Evolutionary conservation across 768 basidiomycete species (phyloP).

Genomic region (Wakefieldia striispora): DNA sequence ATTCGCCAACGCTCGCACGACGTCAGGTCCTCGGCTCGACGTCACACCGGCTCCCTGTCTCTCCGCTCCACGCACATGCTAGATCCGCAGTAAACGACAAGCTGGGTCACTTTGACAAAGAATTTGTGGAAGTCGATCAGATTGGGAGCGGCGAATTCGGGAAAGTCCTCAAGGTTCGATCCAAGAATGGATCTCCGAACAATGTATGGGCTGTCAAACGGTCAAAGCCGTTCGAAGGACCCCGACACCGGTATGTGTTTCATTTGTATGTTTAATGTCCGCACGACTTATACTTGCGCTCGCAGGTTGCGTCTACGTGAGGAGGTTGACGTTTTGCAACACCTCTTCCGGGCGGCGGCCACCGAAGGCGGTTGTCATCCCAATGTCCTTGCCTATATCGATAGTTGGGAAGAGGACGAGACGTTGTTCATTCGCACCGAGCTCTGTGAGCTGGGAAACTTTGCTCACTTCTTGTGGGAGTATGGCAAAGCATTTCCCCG

Average conservation of each 20-base stretch:
- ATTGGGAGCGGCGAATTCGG: constrained; percentile 94
- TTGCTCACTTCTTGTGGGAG: constrained; percentile 87
- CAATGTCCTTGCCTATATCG: constrained; percentile 84
- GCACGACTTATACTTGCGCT: constrained; percentile 15
- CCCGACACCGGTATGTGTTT: constrained; percentile 75
- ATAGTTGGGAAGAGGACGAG: constrained; percentile 95
- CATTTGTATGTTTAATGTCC: constrained; percentile 10
- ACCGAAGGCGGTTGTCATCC: constrained; percentile 46
- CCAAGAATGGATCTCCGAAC: constrained; percentile 54
- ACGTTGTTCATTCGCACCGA: constrained; percentile 91
- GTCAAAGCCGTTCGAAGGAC: constrained; percentile 89
- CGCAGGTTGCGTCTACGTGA: constrained; percentile 81
- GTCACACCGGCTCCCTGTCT: constrained; percentile 23
- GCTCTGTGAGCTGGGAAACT: constrained; percentile 90
- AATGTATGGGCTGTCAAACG: constrained; percentile 87
- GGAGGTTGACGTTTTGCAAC: constrained; percentile 89
- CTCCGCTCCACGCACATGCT: constrained; percentile 17
- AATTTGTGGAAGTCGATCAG: constrained; percentile 77
- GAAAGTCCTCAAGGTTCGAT: constrained; percentile 80
- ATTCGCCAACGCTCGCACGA: constrained; percentile 45
- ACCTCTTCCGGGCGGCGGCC: constrained; percentile 49
- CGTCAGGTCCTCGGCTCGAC: constrained; percentile 27
- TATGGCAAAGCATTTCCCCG: constrained; percentile 82
- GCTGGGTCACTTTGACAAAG: constrained; percentile 70
- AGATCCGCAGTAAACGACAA: constrained; percentile 46